Evolutionary conservation across 352 stramenopile genomes (phyloP), one percentile per base, ranked within the genome.

Genomic region (Globisporangium parvum): DNA sequence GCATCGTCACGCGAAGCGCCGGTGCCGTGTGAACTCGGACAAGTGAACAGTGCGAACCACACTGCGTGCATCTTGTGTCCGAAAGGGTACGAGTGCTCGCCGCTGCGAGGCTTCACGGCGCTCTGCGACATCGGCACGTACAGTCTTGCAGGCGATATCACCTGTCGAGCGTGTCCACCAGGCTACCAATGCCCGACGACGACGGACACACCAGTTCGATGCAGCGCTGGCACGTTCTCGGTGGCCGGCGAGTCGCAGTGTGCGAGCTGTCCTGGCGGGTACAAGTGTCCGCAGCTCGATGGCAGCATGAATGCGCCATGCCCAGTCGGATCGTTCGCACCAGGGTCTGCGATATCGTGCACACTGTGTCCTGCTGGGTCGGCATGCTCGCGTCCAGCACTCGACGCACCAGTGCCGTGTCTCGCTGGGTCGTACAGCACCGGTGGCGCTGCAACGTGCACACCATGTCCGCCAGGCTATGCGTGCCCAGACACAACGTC

Each of bases 401-500:
- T 51, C 12, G 66, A 62, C 11, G 50, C 53, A 2, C 70, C 70
- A 0, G 37, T 77, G 11, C 47, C 65, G 31, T 95, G 85, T 35
- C 17, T 51, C 9, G 47, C 72, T 28, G 88, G 87, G 8, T 80
- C 59, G 2, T 96, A 87, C 54, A 93, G 78, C 47, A 66, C 67
- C 0, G 62, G 62, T 20, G 83, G 82, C 0, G 60, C 82, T 4
- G 73, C 62, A 9, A 24, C 51, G 1, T 96, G 88, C 51, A 78
- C 67, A 5, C 40, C 61, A 3, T 96, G 88, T 55, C 55, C 70
- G 10, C 65, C 82, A 21, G 89, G 88, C 0, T 95, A 87, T 59
- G 70, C 80, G 18, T 96, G 86, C 59, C 79, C 80, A 3, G 77
- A 87, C 56, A 67, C 70, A 1, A 82, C 70, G 8, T 69, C 70